phyloP scores from a whole-genome alignment of 1,284 basidiomycete genomes.

The Ganoderma boninense region DNA sequence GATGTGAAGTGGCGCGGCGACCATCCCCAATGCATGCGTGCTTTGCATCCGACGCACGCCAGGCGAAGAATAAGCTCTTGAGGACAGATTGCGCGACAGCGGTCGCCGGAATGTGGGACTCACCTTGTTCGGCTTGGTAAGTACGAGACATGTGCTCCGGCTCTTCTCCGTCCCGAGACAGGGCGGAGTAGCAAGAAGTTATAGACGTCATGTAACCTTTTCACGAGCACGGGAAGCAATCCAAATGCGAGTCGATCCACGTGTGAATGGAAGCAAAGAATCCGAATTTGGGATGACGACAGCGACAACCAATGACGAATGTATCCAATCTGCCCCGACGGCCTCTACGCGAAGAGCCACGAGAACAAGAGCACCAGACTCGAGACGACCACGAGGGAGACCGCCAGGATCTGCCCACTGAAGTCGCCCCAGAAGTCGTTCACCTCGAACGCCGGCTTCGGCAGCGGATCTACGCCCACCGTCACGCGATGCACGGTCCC shows the following conservation, averaged over 20 bases:
- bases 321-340: background rate
- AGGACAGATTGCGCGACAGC: background rate
- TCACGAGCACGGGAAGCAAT: background rate
- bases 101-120: slow-evolving; percentile 3
- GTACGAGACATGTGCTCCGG: background rate
- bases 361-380: slow-evolving; percentile 9
- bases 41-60: background rate
- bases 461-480: slow-evolving; percentile 63
- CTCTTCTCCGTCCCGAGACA: background rate
- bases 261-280: background rate
- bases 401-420: slow-evolving; percentile 39
- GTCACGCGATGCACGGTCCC: slow-evolving; percentile 55
- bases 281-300: background rate
- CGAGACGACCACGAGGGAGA: slow-evolving; percentile 1
- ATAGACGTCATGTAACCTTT: background rate
- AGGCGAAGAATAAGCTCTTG: background rate
- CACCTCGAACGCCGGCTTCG: slow-evolving; percentile 57
- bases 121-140: slow-evolving; percentile 1
- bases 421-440: slow-evolving; percentile 75
- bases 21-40: background rate
- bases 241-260: background rate
- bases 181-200: background rate
- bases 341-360: slow-evolving; percentile 6
- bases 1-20: slow-evolving; percentile 6
- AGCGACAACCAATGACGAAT: background rate